These are phyloP conservation scores for Phytophthora brassicae DNA, from an alignment of 352 stramenopile genomes.

Conservation along the genomic window DNA sequence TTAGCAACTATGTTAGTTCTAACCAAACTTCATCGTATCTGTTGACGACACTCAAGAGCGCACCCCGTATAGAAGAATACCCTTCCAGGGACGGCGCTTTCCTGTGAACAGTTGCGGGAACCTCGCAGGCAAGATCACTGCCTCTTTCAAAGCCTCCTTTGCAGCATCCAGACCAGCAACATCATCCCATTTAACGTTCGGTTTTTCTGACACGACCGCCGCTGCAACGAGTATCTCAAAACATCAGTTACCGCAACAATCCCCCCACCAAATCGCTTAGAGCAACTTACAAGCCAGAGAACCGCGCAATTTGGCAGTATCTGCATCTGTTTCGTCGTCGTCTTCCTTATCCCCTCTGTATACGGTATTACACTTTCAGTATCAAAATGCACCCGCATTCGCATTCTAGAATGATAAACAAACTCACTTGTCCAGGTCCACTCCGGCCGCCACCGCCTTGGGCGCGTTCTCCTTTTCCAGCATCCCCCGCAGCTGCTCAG, in stretches of 20 bases:
- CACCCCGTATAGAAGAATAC: slow-evolving; percentile 98
- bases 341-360: slow-evolving; percentile 79
- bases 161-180: slow-evolving; percentile 96
- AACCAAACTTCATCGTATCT: slow-evolving; percentile 1
- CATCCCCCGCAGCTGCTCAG: slow-evolving; percentile 85
- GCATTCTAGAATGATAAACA: neutral
- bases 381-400: too few relatives aligned
- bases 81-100: slow-evolving; percentile 91
- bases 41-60: slow-evolving; percentile 32
- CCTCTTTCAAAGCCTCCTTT: slow-evolving; percentile 98
- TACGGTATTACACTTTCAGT: slow-evolving; percentile 1
- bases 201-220: slow-evolving; percentile 87
- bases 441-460: slow-evolving; percentile 58
- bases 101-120: slow-evolving; percentile 98
- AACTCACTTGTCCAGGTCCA: slow-evolving; percentile 76
- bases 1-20: slow-evolving; percentile 6
- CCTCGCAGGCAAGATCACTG: slow-evolving; percentile 94
- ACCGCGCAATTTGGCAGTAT: slow-evolving; percentile 95
- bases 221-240: slow-evolving; percentile 39
- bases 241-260: neutral
- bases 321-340: slow-evolving; percentile 92
- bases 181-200: slow-evolving; percentile 97
- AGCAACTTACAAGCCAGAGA: slow-evolving; percentile 86
- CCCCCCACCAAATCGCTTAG: neutral
- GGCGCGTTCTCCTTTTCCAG: slow-evolving; percentile 64